Base-by-base conservation (phyloP, 2,329 filamentous ascomycete genomes). In the Fusarium torreyae region DNA sequence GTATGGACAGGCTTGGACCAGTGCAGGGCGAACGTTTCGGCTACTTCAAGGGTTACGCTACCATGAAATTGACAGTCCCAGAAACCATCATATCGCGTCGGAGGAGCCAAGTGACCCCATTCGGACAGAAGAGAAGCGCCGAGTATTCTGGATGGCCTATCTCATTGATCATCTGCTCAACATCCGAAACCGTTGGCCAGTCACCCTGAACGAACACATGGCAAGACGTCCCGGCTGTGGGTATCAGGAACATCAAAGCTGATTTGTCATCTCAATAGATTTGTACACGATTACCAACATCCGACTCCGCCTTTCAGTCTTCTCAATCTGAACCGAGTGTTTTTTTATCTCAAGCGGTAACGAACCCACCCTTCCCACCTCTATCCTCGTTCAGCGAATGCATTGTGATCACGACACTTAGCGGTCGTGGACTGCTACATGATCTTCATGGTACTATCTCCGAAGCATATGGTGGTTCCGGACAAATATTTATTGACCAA, bases 61-160 rank as follows among this genome's bases (percentile, higher is more conserved):
- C 26, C 46, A 50, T 28, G 46, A 50, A 6, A 50, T 50, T 18
- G 46, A 39, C 46, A 50, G 10, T 8, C 46, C 46, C 9, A 34
- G 26, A 8, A 50, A 50, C 22, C 18, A 31, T 13, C 10, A 10
- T 31, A 31, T 13, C 5, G 13, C 28, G 10, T 13, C 10, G 10
- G 28, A 13, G 5, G 28, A 31, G 13, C 5, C 4, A 11, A 31
- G 10, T 31, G 28, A 31, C 13, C 28, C 28, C 13, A 10, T 31
- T 31, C 28, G 34, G 9, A 50, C 22, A 13, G 46, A 50, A 14
- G 46, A 50, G 10, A 50, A 50, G 17, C 34, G 46, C 38, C 38
- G 46, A 15, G 46, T 50, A 2, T 50, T 50, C 15, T 50, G 46
- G 46, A 39, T 50, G 34, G 46, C 34, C 15, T 50, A 50, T n/a